Evolutionary conservation across 352 stramenopile species (phyloP).

Genomic region (Blastocystis sp.): DNA sequence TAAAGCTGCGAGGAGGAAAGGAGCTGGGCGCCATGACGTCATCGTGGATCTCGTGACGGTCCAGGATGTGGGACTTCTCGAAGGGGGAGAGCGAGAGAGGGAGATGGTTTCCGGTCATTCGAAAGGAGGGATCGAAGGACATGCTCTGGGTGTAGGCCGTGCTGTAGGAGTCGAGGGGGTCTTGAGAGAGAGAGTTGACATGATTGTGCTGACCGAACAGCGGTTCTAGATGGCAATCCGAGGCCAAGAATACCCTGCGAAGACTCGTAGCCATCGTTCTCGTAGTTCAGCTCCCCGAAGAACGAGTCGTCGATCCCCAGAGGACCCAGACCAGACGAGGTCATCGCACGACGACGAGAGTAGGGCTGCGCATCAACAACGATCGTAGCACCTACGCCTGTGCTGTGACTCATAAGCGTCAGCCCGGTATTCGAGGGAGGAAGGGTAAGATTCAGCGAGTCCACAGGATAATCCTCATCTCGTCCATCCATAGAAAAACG

Average conservation of each 20-base stretch:
- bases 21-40: not conserved
- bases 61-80: not conserved
- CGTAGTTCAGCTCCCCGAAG: not conserved
- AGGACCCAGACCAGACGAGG: not conserved
- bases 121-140: not conserved
- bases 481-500: slow-evolving; percentile 12
- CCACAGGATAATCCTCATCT: not conserved
- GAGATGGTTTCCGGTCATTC: not conserved
- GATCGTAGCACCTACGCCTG: too few species aligned
- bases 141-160: not conserved
- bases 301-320: not conserved
- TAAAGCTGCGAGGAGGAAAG: not conserved
- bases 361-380: not conserved
- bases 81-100: not conserved
- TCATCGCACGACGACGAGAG: not conserved
- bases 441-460: not conserved
- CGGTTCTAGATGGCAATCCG: not conserved
- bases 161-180: not conserved
- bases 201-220: not conserved
- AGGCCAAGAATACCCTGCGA: not conserved
- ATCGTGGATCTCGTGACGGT: not conserved
- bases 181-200: not conserved
- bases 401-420: too few species aligned
- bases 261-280: not conserved
- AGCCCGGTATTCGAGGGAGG: not conserved